These are phyloP conservation scores for Nephelium lappaceum DNA, from an alignment of 345 rosid species.

Conservation along the genomic window DNA sequence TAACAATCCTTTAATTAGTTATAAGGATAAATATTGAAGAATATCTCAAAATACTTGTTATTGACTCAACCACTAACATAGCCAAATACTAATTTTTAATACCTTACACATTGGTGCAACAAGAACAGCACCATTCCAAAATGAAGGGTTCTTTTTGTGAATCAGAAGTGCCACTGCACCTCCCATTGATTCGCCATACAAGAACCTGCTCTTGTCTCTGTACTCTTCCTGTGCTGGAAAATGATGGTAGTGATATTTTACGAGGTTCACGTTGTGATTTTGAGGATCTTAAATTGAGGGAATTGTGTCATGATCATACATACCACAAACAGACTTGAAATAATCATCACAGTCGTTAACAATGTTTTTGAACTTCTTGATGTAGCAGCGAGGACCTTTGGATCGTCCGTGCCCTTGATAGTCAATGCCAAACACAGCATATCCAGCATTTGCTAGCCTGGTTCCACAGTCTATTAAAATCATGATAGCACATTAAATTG, in stretches of 20 bases:
- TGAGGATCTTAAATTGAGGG: background rate
- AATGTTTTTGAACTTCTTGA: conserved; percentile 74
- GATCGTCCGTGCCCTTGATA: conserved; percentile 94
- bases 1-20: too few species aligned
- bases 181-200: conserved; percentile 99
- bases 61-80: too few species aligned
- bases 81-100: background rate
- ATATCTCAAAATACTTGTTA: too few species aligned
- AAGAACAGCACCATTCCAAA: conserved; percentile 89
- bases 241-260: background rate
- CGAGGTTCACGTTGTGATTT: background rate
- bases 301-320: background rate
- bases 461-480: conserved; percentile 69
- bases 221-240: conserved; percentile 68
- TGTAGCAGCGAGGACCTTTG: conserved; percentile 85
- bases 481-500: conserved; percentile 9
- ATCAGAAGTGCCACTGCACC: conserved; percentile 90
- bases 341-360: conserved; percentile 73
- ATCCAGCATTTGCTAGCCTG: conserved; percentile 72
- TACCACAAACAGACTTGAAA: conserved; percentile 76
- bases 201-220: conserved; percentile 75
- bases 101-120: conserved; percentile 99
- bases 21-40: too few species aligned
- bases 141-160: conserved; percentile 76
- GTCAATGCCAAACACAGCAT: conserved; percentile 89